phyloP scores from a whole-genome alignment of 116 monocot species.

The Papilionanthe hybrid region DNA sequence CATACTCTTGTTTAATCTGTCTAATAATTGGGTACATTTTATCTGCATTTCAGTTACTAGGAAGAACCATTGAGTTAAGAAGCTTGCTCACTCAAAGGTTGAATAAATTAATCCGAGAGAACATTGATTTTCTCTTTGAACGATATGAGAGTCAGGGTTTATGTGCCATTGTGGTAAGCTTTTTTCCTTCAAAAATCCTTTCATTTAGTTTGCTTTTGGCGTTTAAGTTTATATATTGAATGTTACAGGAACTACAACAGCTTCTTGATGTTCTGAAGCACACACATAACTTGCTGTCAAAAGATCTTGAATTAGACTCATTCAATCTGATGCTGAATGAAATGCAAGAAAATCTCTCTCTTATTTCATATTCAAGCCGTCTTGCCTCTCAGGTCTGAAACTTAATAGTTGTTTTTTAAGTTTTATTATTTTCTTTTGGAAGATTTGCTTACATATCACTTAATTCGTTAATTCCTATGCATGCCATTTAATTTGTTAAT shows the following conservation, averaged over 20 bases:
- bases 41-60: constrained; percentile 51
- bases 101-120: constrained; percentile 91
- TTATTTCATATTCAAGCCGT: constrained; percentile 92
- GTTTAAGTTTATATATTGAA: background rate
- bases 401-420: constrained; percentile 2
- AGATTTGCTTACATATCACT: too few relatives aligned
- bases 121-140: constrained; percentile 84
- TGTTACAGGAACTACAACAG: constrained; percentile 64
- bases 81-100: constrained; percentile 80
- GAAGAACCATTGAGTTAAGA: constrained; percentile 87
- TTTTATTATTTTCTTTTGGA: background rate
- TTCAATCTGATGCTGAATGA: constrained; percentile 81
- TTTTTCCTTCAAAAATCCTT: background rate
- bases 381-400: constrained; percentile 79
- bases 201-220: background rate
- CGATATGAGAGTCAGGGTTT: constrained; percentile 81
- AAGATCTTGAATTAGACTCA: constrained; percentile 73
- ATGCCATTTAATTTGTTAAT: too few relatives aligned
- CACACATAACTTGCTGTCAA: constrained; percentile 62
- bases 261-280: constrained; percentile 77
- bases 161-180: constrained; percentile 82
- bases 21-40: constrained; percentile 5
- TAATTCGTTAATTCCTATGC: too few relatives aligned
- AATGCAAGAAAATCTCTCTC: constrained; percentile 95
- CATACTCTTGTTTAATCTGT: background rate